Evolutionary conservation across 441 rosid species (phyloP).

Genomic region (Corymbia calophylla): DNA sequence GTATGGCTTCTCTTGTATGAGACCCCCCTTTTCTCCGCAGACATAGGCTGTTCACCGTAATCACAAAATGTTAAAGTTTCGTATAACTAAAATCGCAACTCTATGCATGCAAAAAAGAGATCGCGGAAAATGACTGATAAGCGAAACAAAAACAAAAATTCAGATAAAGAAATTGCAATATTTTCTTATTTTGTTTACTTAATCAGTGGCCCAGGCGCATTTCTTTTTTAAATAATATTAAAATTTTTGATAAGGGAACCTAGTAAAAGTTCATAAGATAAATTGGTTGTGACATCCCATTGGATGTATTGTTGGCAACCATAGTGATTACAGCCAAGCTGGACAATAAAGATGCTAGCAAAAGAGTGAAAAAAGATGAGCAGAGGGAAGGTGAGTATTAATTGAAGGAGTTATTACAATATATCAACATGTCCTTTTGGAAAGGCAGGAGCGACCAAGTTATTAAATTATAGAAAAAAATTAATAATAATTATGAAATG

Average conservation of each 20-base stretch:
- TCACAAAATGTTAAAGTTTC: neutral
- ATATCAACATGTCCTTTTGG: neutral
- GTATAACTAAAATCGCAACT: neutral
- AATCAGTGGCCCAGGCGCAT: neutral
- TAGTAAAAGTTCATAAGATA: neutral
- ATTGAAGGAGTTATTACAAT: neutral
- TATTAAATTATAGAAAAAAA: neutral
- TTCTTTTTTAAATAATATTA: neutral
- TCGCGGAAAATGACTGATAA: neutral
- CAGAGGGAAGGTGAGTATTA: neutral
- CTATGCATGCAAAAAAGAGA: neutral
- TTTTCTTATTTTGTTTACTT: neutral
- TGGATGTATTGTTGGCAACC: neutral
- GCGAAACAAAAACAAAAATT: neutral
- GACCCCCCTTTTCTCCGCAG: conserved; percentile 57
- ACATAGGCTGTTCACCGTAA: conserved; percentile 52
- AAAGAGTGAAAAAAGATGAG: neutral
- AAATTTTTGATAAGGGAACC: neutral
- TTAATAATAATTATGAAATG: neutral
- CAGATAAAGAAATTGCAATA: neutral
- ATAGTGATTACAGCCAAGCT: neutral
- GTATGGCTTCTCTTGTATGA: conserved; percentile 47
- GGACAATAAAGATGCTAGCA: neutral
- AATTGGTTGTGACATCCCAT: neutral
- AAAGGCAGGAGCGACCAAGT: neutral